Base-by-base conservation (phyloP, 768 basidiomycete species). In the Panus rudis region DNA sequence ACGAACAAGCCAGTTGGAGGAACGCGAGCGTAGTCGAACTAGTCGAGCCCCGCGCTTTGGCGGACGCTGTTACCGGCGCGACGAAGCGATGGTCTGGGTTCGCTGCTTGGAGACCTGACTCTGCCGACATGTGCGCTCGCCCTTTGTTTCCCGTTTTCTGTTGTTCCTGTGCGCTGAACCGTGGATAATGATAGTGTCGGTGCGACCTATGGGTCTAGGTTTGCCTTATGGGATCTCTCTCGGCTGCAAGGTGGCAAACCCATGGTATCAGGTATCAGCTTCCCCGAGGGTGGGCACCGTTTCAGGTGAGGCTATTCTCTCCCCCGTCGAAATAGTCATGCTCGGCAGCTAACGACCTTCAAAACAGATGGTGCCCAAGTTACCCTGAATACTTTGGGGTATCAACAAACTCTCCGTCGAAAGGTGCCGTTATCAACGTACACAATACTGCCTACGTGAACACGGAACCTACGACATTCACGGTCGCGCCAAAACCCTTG, bases 371-470 rank as follows among this genome's bases (percentile, higher is more conserved):
- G 88, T 88, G 81, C 51, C 78, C 72, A 19, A 82, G 84, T 13
- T 77, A 76, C 58, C 72, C 84, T 8, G 79, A 84, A 42, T 81
- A 81, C 53, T 91, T 91, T 62, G 88, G 82, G 28, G 78, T 89
- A 42, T 80, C 84, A 6, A 71, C 79, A 5, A 70, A 73, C 52
- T 73, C 73, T 3, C 68, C 78, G 8, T 59, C 62, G 26, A 75
- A 68, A 47, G 86, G 84, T 43, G 87, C 85, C 22, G 62, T 75
- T 23, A 68, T 91, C 28, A 75, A 86, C 53, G 69, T 90, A 31
- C 75, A 86, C 63, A 84, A 84, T 52, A 67, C 71, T 34, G 71
- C 72, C 40, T 84, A 79, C 58, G 60, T 78, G 14, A 73, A 84
- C 37, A 71, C 80, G 20, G 74, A 78, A 45, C 84, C 85, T 21